Conservation (phyloP, 2,329 filamentous ascomycete species). For the Uncinocarpus reesii region DNA sequence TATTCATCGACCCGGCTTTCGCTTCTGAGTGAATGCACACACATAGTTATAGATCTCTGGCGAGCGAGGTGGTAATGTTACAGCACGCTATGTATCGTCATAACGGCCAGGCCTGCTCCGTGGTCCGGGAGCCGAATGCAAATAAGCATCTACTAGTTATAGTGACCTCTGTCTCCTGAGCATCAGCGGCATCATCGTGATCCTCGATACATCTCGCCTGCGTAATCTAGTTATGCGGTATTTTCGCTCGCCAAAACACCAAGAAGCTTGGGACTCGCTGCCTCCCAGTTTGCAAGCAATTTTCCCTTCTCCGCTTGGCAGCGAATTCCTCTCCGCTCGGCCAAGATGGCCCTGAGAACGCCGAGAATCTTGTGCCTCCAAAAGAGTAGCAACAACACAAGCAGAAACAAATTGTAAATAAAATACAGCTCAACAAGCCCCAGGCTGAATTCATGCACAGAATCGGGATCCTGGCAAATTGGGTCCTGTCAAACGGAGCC, state of each 20-base stretch:
- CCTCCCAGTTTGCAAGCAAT: not conserved
- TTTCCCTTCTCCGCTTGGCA: not conserved
- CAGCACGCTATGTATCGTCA: too few relatives aligned
- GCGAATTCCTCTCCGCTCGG: conserved; percentile 3
- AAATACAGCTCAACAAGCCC: not conserved
- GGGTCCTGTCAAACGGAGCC: conserved; percentile 5
- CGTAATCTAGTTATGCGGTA: not conserved
- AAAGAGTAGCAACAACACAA: not conserved
- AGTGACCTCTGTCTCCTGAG: too few relatives aligned
- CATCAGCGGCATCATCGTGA: too few relatives aligned
- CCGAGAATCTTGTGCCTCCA: not conserved
- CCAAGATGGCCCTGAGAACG: not conserved
- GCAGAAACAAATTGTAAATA: not conserved
- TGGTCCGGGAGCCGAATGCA: too few relatives aligned
- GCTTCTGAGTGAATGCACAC: too few relatives aligned
- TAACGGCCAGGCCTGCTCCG: too few relatives aligned
- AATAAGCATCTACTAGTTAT: too few relatives aligned
- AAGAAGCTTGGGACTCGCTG: conserved; percentile 1
- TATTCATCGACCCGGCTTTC: too few relatives aligned
- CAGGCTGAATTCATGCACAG: not conserved
- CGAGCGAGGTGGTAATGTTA: too few relatives aligned
- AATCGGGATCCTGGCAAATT: conserved; percentile 1
- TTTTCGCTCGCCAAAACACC: not conserved
- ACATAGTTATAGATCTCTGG: too few relatives aligned
- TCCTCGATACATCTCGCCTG: too few relatives aligned